These are phyloP conservation scores for Infundibulicybe gibba DNA, from an alignment of 768 basidiomycete genomes.

Conservation along the genomic window DNA sequence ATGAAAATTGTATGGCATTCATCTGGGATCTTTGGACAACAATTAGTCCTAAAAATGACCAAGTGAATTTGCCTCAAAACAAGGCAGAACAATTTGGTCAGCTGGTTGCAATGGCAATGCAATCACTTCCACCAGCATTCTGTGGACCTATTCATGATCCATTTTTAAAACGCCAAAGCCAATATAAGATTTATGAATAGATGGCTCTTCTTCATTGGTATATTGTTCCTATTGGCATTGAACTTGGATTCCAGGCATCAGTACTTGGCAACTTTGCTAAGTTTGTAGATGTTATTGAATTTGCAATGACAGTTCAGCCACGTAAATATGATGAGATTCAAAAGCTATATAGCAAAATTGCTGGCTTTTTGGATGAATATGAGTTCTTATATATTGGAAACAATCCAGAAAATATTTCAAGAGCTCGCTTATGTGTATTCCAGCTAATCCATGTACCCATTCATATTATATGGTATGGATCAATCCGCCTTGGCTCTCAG, in stretches of 20 bases:
- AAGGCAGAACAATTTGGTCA: conserved; percentile 16
- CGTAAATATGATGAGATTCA: conserved; percentile 13
- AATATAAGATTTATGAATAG: conserved; percentile 32
- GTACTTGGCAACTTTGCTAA: conserved; percentile 22
- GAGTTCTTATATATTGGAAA: conserved; percentile 22
- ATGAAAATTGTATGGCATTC: conserved; percentile 25
- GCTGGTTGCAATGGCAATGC: conserved; percentile 14
- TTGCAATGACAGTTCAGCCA: conserved; percentile 21
- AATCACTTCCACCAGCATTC: conserved; percentile 26
- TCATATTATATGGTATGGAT: conserved; percentile 32
- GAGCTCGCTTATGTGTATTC: conserved; percentile 24
- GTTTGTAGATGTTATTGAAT: conserved; percentile 21
- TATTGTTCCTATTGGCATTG: conserved; percentile 26
- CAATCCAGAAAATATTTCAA: conserved; percentile 18
- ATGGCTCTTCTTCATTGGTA: conserved; percentile 32
- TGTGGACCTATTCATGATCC: conserved; percentile 24
- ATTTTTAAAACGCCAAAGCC: conserved; percentile 27
- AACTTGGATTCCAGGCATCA: conserved; percentile 16
- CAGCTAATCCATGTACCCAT: conserved; percentile 28
- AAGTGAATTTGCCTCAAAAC: conserved; percentile 11
- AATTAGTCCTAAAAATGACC: conserved; percentile 9
- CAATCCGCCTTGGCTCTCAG: conserved; percentile 28
- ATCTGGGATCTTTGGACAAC: conserved; percentile 27
- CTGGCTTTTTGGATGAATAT: conserved; percentile 18
- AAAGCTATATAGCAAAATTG: conserved; percentile 15